phyloP scores from a whole-genome alignment of 2,329 filamentous ascomycete genomes.

The Colletotrichum musae region DNA sequence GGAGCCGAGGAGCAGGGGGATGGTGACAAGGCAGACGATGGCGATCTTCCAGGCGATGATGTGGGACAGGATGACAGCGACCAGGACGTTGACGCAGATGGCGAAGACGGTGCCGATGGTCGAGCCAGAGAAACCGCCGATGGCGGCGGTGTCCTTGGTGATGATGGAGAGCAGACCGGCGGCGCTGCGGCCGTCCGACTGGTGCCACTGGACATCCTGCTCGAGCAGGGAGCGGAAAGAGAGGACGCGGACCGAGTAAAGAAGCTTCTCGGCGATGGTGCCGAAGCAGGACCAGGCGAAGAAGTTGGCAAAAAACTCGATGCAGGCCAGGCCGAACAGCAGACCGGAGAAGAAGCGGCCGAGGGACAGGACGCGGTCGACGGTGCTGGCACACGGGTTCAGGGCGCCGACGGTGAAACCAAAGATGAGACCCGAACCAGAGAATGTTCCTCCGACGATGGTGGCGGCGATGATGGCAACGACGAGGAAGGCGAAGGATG shows the following conservation, averaged over 20 bases:
- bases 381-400: slow-evolving; percentile 64
- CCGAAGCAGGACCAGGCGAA: slow-evolving; percentile 71
- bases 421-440: slow-evolving; percentile 71
- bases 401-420: slow-evolving; percentile 72
- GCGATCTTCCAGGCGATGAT: slow-evolving; percentile 73
- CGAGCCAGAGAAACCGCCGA: slow-evolving; percentile 70
- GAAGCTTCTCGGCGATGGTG: slow-evolving; percentile 68
- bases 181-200: slow-evolving; percentile 65
- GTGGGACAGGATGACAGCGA: slow-evolving; percentile 67
- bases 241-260: slow-evolving; percentile 68
- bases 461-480: slow-evolving; percentile 65
- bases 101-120: slow-evolving; percentile 69
- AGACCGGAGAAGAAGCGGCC: slow-evolving; percentile 70
- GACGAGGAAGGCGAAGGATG: slow-evolving; percentile 57
- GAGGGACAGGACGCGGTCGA: slow-evolving; percentile 61
- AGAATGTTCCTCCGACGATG: slow-evolving; percentile 71
- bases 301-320: slow-evolving; percentile 73
- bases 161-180: slow-evolving; percentile 66
- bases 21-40: slow-evolving; percentile 66
- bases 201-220: slow-evolving; percentile 73
- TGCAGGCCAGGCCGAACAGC: slow-evolving; percentile 72
- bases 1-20: slow-evolving; percentile 67
- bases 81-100: slow-evolving; percentile 67
- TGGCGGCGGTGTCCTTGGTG: slow-evolving; percentile 67
- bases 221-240: slow-evolving; percentile 70